A percentile compares a stretch with the other conserved stretches of the same genome.
phyloP scores from a whole-genome alignment of 129 eudicot genomes.

The Arctium minus region DNA sequence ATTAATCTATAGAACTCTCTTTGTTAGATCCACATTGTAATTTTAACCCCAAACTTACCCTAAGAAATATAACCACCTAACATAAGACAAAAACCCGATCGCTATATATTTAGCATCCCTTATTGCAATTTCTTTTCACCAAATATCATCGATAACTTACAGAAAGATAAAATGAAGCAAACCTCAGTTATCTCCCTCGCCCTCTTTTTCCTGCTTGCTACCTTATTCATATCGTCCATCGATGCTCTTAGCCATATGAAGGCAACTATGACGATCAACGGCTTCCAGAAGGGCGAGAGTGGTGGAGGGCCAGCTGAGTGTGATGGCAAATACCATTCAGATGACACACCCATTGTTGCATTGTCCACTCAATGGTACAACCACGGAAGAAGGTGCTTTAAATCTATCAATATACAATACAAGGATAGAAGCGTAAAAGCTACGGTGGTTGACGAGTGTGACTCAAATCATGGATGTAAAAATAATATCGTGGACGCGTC shows the following conservation, averaged over 20 bases:
- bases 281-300: constrained; percentile 10
- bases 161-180: background rate
- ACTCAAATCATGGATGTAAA: constrained; percentile 15
- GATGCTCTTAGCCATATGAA: background rate
- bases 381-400: constrained; percentile 4
- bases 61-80: background rate
- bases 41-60: background rate
- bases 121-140: background rate
- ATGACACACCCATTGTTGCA: constrained; percentile 7
- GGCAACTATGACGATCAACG: constrained; percentile 11
- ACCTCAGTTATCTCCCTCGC: background rate
- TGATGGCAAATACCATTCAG: constrained; percentile 14
- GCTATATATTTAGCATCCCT: background rate
- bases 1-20: background rate
- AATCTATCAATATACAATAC: background rate
- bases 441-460: constrained; percentile 20
- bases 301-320: constrained; percentile 15
- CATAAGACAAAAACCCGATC: background rate
- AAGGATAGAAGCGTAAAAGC: constrained; percentile 14
- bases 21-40: constrained; percentile 10
- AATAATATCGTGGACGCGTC: background rate
- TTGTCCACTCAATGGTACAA: constrained; percentile 22
- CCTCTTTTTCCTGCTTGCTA: background rate
- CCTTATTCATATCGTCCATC: background rate
- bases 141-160: background rate